Evolutionary conservation across 306 rosid species (phyloP), one percentile per base, ranked within the genome.

Genomic region (Lotus japonicus): DNA sequence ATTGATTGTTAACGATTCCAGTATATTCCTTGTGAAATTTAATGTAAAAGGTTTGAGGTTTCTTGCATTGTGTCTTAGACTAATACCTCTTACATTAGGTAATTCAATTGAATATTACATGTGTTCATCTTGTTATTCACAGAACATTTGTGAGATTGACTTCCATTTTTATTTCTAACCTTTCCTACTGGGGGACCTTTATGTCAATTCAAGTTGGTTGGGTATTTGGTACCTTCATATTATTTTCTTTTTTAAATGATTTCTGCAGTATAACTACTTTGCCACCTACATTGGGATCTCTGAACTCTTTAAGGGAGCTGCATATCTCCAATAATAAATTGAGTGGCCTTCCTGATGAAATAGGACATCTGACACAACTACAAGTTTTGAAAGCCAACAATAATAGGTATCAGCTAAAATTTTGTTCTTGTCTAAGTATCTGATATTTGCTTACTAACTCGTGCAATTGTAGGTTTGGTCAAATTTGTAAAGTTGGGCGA

Each of bases 351-450:
- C 96, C 98, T 23, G 50, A 39, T 73, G 97, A 90, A 80, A 82
- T 92, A 50, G 82, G 87, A 68, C 72, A 67, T 17, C 72, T 92
- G 63, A 77, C 85, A 33, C 70, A 72, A 54, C 88, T 94, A 66
- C 96, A 94, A 79, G 82, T 88, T 58, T 80, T 94, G 84, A 80
- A 56, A 69, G 92, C 66, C 70, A 86, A 85, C 81, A 77, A 72
- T 45, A 92, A 92, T 76, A 86, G 98, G 98, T 89, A 84, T 76
- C 66, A 14, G 51, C 39, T 55, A 46, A 23, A 61, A 28, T 39
- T 23, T 35, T 44, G 18, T 14, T 7, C 59, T 51, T 70, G 45
- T 31, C 36, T 31, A 55, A 14, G 59, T 33, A 16, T n/a, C 36
- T 50, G 58, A 19, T 58, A 57, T 33, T 41, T 53, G 10, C 58